Percentiles rank a stretch among this genome's conserved stretches.
phyloP scores from a whole-genome alignment of 73 alveolate species.

The Symbiodinium pilosum region DNA sequence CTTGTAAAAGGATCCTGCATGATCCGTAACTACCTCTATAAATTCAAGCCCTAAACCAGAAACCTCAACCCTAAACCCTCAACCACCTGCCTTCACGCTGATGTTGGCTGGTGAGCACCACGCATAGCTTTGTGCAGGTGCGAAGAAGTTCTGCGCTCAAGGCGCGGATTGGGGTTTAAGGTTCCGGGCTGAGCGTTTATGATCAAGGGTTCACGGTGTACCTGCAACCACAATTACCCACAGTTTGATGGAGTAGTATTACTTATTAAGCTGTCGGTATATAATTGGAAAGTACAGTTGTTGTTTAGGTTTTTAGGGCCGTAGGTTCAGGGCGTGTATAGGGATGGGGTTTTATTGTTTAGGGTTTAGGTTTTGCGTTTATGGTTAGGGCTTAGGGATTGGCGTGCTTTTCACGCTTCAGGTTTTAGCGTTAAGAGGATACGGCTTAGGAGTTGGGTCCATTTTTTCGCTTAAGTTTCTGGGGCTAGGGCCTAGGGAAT shows the following conservation, averaged over 20 bases:
- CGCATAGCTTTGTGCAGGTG: slow-evolving; percentile 16
- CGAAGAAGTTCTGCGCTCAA: neutral
- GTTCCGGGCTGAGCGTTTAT: neutral
- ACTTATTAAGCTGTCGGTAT: neutral
- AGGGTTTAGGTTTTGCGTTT: neutral
- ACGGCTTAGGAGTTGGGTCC: neutral
- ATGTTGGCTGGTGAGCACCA: neutral
- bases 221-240: too few relatives aligned
- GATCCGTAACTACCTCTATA: too few relatives aligned
- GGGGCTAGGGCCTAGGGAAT: neutral
- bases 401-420: neutral
- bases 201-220: neutral
- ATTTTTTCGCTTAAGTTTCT: neutral
- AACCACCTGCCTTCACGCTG: neutral
- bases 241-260: neutral
- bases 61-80: neutral
- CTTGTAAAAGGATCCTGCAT: too few relatives aligned
- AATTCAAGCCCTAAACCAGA: too few relatives aligned
- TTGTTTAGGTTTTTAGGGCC: neutral
- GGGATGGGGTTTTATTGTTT: neutral
- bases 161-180: neutral
- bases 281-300: neutral
- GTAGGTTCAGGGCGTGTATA: neutral
- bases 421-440: neutral
- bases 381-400: neutral